Conservation (phyloP, 257 asterid species). For the Rehmannia glutinosa region DNA sequence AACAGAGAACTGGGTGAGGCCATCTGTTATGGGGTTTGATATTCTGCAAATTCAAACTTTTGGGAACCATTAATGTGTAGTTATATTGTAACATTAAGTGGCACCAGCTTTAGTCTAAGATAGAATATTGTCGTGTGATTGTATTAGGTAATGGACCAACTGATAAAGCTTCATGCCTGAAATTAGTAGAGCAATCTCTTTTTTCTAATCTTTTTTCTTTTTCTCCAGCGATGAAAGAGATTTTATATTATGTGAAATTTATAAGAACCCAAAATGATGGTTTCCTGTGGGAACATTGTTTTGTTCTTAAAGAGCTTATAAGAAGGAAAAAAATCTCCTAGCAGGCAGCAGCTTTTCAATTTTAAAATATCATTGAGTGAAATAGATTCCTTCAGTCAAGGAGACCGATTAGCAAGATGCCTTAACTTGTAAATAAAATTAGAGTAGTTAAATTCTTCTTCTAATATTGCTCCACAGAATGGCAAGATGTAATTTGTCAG, state of each 20-base stretch:
- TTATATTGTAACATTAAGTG: too few relatives aligned
- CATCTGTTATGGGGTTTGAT: background rate
- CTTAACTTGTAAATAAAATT: background rate
- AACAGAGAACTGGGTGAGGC: slow-evolving; percentile 82
- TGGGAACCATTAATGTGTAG: background rate
- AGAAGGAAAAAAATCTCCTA: too few relatives aligned
- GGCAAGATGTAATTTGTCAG: background rate
- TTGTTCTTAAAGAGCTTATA: too few relatives aligned
- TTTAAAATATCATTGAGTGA: background rate
- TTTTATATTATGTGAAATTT: too few relatives aligned
- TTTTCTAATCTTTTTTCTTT: background rate
- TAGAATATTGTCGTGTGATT: background rate
- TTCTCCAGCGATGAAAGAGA: too few relatives aligned
- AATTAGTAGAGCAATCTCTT: background rate
- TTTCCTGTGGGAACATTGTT: too few relatives aligned
- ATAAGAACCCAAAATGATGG: too few relatives aligned
- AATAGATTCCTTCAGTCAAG: background rate
- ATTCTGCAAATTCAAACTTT: slow-evolving; percentile 6
- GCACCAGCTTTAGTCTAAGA: too few relatives aligned
- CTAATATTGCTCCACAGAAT: background rate
- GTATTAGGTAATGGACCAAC: background rate
- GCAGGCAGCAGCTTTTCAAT: too few relatives aligned
- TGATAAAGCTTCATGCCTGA: background rate
- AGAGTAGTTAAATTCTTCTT: too few relatives aligned
- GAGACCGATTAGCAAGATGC: background rate